A percentile compares a stretch with the other conserved stretches of the same genome.
phyloP scores from a whole-genome alignment of 1,284 basidiomycete species.

The Salmacisia buchloeana region DNA sequence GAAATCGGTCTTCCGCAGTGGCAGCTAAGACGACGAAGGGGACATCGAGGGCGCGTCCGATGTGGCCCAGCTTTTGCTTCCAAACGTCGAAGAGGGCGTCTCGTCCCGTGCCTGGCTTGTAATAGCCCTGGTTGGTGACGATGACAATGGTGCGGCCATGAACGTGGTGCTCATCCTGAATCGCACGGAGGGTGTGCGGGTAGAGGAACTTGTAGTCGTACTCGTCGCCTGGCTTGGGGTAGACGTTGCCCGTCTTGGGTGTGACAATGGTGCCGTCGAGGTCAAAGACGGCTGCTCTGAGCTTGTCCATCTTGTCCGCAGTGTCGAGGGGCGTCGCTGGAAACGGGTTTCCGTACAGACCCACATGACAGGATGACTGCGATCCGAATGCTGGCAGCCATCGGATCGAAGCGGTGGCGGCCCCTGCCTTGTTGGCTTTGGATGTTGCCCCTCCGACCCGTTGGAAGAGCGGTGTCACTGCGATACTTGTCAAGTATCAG shows the following conservation, averaged over 20 bases:
- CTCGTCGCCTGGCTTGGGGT: slow-evolving; percentile 26
- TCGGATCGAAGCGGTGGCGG: background rate
- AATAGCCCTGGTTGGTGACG: slow-evolving; percentile 28
- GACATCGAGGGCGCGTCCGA: slow-evolving; percentile 25
- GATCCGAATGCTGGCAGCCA: background rate
- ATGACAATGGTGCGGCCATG: slow-evolving; percentile 21
- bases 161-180: slow-evolving; percentile 16
- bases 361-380: slow-evolving; percentile 5
- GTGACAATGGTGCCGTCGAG: slow-evolving; percentile 37
- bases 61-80: slow-evolving; percentile 31
- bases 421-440: too few species aligned
- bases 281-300: slow-evolving; percentile 34
- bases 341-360: background rate
- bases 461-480: slow-evolving; percentile 2
- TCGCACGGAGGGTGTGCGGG: slow-evolving; percentile 12
- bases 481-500: background rate
- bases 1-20: slow-evolving; percentile 30
- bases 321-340: background rate
- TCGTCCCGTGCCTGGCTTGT: slow-evolving; percentile 10
- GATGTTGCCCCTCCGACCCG: too few species aligned
- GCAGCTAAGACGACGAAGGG: slow-evolving; percentile 35
- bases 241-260: slow-evolving; percentile 25
- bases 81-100: slow-evolving; percentile 25
- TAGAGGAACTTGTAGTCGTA: slow-evolving; percentile 31
- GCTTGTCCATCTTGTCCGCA: background rate